Evolutionary conservation across 768 basidiomycete genomes (phyloP), one percentile per base, ranked within the genome.

Genomic region (Leucocoprinus birnbaumii): DNA sequence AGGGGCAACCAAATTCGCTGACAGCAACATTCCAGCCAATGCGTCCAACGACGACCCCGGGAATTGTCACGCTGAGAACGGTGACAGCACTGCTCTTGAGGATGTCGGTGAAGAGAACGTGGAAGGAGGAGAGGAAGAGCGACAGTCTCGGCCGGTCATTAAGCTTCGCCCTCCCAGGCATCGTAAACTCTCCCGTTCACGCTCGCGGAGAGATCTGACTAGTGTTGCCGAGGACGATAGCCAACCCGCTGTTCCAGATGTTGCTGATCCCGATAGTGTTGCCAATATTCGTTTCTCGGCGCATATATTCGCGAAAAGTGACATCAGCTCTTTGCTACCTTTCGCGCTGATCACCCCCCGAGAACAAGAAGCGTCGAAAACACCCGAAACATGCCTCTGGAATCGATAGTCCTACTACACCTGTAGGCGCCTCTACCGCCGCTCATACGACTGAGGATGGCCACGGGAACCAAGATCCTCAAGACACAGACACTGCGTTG

Each of bases 261-360:
- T 73, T 18, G 71, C 73, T 13, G 88, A 89, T 61, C 75, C 69
- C 52, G 87, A 88, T 27, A 89, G 85, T 59, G 72, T 91, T 21
- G 87, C 89, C 18, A 87, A 85, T 61, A 77, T 88, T 49, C 84
- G 88, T 37, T 90, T 91, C 71, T 89, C 87, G 9, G 89, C 89
- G 7, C 78, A 82, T 52, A 72, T 80, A 48, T 76, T 91, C 21
- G 77, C 86, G 14, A 85, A 82, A 63, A 73, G 73, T 9, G 82
- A 85, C 62, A 71, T 91, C 47, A 73, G 68, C 24, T 68, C 72
- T 11, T 68, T 86, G 19, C 76, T 93, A 59, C 91, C 91, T 4
- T 93, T 93, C 64, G 89, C 89, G 7, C 70, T 94, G 45, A 87
- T 93, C 64, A 78, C 86, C 19, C 91, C n/a, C 91, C 2, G 87